Base-by-base conservation (phyloP, 2,329 filamentous ascomycete species). In the Venturia aucupariae region DNA sequence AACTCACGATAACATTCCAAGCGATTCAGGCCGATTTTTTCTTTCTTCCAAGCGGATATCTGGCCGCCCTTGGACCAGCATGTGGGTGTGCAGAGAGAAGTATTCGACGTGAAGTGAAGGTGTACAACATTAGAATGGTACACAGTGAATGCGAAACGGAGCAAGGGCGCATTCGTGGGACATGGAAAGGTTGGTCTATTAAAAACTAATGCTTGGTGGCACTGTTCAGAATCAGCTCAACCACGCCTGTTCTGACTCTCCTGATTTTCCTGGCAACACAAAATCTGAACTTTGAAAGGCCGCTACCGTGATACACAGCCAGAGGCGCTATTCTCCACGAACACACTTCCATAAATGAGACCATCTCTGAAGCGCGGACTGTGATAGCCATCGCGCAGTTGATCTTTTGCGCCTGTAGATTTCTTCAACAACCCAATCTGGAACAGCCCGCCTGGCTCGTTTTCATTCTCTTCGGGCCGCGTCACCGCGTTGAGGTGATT, bases 371-470 rank as follows among this genome's bases (percentile, higher is more conserved):
- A 60, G 5, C 27, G 3, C 10, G 24, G 57, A 27, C 24, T 44
- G n/a, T 60, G 35, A 42, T 60, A 60, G 10, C 35, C 57, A 22
- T 42, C 57, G 22, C 15, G 27, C 27, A 41, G 8, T 13, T n/a
- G 35, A 32, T 60, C 57, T 42, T 60, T 60, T 41, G 57, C 57
- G 24, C 35, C 38, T 27, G 57, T 60, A 24, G 57, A 27, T 60
- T 60, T 60, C 27, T 60, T 60, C n/a, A 41, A 24, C 10, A 42
- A 24, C 7, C 35, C 38, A 24, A 60, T 5, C 2, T 60, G 17
- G 35, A 60, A 60, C 19, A 41, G 24, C 35, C 57, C 57, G 57
- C 57, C 38, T 41, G 42, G n/a, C 7, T 60, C 35, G 32, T 39
- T 60, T 24, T 60, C 19, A 3, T 60, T 60, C 19, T 42, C 8